A percentile compares a stretch with the other conserved stretches of the same genome.
phyloP scores from a whole-genome alignment of 2,329 filamentous ascomycete genomes.

The Diplodia mutila region DNA sequence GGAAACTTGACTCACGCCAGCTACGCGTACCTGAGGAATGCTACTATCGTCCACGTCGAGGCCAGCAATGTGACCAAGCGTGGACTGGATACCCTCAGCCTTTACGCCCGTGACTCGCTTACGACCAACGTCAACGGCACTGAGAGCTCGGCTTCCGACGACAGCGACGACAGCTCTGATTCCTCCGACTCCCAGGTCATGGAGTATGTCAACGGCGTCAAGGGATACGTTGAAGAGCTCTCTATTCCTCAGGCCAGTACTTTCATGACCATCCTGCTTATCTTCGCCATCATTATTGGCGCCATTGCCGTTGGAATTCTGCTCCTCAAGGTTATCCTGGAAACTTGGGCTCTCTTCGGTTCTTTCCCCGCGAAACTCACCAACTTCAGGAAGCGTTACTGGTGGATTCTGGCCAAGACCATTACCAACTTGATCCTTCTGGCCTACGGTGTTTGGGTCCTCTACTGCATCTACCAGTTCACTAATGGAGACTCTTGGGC shows the following conservation, averaged over 20 bases:
- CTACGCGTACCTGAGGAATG: conserved; percentile 73
- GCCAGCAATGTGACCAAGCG: conserved; percentile 60
- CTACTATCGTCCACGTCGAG: conserved; percentile 71
- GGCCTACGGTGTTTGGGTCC: conserved; percentile 90
- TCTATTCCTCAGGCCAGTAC: conserved; percentile 86
- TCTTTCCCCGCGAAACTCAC: conserved; percentile 78
- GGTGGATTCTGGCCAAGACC: conserved; percentile 85
- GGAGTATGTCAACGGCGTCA: conserved; percentile 71
- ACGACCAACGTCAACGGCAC: conserved; percentile 43
- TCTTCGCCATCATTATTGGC: conserved; percentile 86
- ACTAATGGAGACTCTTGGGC: conserved; percentile 93
- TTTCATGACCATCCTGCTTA: conserved; percentile 91
- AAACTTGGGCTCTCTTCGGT: conserved; percentile 87
- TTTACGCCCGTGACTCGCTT: conserved; percentile 45
- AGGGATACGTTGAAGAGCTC: conserved; percentile 81
- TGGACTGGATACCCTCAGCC: conserved; percentile 37
- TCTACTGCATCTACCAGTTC: conserved; percentile 97
- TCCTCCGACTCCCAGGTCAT: conserved; percentile 43
- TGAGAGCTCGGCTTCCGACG: conserved; percentile 31
- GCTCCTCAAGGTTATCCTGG: conserved; percentile 87
- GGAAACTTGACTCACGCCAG: conserved; percentile 84
- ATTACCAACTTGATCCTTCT: conserved; percentile 89
- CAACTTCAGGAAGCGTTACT: conserved; percentile 94
- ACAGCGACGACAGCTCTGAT: conserved; percentile 14
- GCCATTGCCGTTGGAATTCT: conserved; percentile 84